Percentiles rank a stretch among this genome's conserved stretches.
These are phyloP conservation scores for Neospermospora avenae DNA, from an alignment of 2,329 filamentous ascomycete genomes.

Conservation along the genomic window DNA sequence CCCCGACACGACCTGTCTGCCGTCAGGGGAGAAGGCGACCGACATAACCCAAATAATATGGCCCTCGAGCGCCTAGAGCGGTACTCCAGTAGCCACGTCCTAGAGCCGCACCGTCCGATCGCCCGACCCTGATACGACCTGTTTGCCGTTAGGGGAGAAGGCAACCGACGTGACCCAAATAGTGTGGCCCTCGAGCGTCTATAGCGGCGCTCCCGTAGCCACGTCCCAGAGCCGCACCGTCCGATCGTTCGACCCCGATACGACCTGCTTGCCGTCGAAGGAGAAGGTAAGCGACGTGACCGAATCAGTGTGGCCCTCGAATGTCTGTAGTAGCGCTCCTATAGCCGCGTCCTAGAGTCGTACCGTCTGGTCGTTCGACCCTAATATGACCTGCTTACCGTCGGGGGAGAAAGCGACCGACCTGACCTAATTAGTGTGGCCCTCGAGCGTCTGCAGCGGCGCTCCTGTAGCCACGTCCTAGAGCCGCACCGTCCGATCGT, in stretches of 20 bases:
- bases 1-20: background rate
- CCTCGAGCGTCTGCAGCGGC: conserved; percentile 2
- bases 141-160: background rate
- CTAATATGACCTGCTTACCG: background rate
- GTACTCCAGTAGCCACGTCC: background rate
- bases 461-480: background rate
- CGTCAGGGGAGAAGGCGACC: background rate
- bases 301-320: background rate
- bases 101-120: background rate
- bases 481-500: too few relatives aligned
- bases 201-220: background rate
- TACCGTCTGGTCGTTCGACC: background rate
- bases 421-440: too few relatives aligned
- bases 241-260: background rate
- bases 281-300: background rate
- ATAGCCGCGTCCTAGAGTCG: background rate
- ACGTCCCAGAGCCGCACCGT: background rate
- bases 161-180: background rate
- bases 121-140: background rate
- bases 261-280: background rate
- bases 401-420: too few relatives aligned
- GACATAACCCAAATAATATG: background rate
- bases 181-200: background rate
- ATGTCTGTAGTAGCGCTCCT: background rate
- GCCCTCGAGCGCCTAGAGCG: background rate